Evolutionary conservation across 75 land plant genomes (phyloP), one percentile per base, ranked within the genome.

Genomic region (Sequoia sempervirens): DNA sequence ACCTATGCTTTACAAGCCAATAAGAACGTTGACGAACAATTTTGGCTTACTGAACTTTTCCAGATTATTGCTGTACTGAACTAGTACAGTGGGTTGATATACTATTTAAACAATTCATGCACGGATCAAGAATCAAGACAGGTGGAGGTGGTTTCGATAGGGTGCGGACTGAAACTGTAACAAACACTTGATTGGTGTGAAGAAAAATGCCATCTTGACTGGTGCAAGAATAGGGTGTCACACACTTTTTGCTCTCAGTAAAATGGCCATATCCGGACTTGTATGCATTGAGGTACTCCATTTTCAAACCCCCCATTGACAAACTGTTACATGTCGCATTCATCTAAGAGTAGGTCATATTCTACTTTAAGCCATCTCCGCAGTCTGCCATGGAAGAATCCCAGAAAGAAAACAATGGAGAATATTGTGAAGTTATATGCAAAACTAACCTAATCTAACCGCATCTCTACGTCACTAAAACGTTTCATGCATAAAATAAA

Each of bases 321-420:
- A 81, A 54, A 81, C 61, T 81, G 82, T 81, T 81, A 53, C 64
- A 81, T 81, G 82, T 81, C 82, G 18, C 54, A 81, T 50, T 81
- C 82, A 18, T 54, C 26, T n/a, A 81, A 81, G 18, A 50, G 32
- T 78, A 70, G 32, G 70, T 12, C 36, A 28, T 70, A 70, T 30
- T 70, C 36, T 32, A 70, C 28, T 23, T 75, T 40, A 75, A 23
- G 26, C 40, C 20, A 17, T 40, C 78, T 11, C 15, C 46, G 50
- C 80, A 78, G 46, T 76, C 80, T 78, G 80, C 80, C 82, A 54
- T 54, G 82, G 61, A 34, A 53, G 40, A 54, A 36, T 81, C 64
- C 56, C 64, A 32, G 37, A 36, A 52, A 36, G 15, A 52, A 36
- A 28, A 81, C 41, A 78, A 12, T 70, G 73, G 12, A 70, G 73